phyloP scores from a whole-genome alignment of 2,329 filamentous ascomycete genomes.

The Monosporascus sp. region DNA sequence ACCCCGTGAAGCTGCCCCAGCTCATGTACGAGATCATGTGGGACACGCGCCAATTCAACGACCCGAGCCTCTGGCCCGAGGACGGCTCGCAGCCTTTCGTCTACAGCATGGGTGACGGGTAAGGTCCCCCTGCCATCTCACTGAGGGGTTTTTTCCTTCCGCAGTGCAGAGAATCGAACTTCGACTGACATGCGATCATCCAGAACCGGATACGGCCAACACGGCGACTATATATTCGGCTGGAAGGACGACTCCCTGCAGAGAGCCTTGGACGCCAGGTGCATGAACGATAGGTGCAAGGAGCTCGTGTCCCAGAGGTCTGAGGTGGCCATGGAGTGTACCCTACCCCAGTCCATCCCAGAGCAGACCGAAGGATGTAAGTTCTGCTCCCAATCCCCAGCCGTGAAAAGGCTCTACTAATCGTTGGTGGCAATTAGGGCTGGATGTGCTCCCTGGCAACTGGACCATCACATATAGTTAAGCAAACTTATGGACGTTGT shows the following conservation, averaged over 20 bases:
- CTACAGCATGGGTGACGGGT: constrained; percentile 17
- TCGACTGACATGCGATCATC: neutral
- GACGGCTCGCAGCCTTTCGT: constrained; percentile 19
- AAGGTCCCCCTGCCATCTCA: neutral
- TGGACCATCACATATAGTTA: constrained; percentile 12
- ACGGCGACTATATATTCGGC: constrained; percentile 30
- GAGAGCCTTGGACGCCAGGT: constrained; percentile 19
- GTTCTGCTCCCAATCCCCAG: neutral
- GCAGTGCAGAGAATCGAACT: neutral
- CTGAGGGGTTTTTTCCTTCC: neutral
- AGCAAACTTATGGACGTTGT: neutral
- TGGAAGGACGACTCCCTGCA: constrained; percentile 30
- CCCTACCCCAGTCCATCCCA: constrained; percentile 10
- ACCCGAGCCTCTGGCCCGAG: constrained; percentile 18
- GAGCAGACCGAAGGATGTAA: constrained; percentile 14
- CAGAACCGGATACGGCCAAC: constrained; percentile 26
- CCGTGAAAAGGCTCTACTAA: neutral
- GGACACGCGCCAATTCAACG: constrained; percentile 18
- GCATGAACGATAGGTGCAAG: constrained; percentile 19
- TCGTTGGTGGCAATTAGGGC: constrained; percentile 1
- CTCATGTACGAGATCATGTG: constrained; percentile 20
- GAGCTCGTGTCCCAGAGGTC: constrained; percentile 13
- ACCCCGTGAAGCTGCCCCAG: constrained; percentile 17
- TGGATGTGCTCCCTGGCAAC: constrained; percentile 10
- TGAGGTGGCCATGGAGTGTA: constrained; percentile 13